Conservation (phyloP, 305 asterid species). For the Fraxinus sp. region DNA sequence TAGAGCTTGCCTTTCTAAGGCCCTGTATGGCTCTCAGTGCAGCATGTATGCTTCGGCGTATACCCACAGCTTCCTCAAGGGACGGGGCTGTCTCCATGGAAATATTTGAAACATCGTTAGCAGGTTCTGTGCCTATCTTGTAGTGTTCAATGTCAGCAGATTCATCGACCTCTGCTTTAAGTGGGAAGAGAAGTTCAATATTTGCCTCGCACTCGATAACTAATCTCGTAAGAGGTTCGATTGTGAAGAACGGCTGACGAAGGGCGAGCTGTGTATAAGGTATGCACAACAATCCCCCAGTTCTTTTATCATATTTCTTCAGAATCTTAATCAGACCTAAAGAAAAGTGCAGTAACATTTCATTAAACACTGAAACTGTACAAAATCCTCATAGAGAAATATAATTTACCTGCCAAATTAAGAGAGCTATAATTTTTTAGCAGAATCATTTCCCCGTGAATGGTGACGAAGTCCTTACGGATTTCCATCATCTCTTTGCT, state of each 20-base stretch:
- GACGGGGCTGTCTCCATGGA: constrained; percentile 29
- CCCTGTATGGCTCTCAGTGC: constrained; percentile 89
- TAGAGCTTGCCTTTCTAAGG: constrained; percentile 81
- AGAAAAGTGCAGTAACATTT: neutral
- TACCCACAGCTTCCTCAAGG: constrained; percentile 61
- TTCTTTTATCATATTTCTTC: constrained; percentile 90
- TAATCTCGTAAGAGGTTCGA: constrained; percentile 49
- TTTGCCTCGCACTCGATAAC: constrained; percentile 88
- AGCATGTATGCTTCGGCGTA: constrained; percentile 77
- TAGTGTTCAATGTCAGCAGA: constrained; percentile 34
- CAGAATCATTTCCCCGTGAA: constrained; percentile 97
- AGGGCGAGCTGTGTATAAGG: constrained; percentile 75
- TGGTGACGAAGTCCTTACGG: constrained; percentile 78
- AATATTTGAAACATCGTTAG: constrained; percentile 31
- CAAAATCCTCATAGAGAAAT: neutral
- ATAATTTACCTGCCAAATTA: constrained; percentile 75
- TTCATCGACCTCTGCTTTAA: constrained; percentile 80
- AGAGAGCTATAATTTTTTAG: constrained; percentile 88
- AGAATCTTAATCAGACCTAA: constrained; percentile 83
- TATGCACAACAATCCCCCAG: constrained; percentile 70
- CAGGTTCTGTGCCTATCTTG: constrained; percentile 25
- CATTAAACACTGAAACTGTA: neutral
- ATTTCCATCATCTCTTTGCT: constrained; percentile 78
- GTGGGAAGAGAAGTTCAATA: constrained; percentile 82
- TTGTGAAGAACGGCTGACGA: constrained; percentile 82